phyloP scores from a whole-genome alignment of 2,329 filamentous ascomycete species.

The Paraphaeosphaeria sporulosa region DNA sequence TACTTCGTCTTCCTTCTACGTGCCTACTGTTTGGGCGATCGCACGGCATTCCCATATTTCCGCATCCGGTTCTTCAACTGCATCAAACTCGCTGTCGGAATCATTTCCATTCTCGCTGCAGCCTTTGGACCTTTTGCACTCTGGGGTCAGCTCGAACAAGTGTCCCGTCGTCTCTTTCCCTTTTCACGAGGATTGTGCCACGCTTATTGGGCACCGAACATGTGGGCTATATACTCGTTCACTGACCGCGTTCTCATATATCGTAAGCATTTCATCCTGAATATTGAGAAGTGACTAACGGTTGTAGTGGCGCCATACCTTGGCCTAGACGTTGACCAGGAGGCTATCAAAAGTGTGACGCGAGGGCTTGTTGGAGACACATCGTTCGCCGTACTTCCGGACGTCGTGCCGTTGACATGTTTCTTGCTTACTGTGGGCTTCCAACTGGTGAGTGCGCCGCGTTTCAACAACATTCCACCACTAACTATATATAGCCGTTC shows the following conservation, averaged over 20 bases:
- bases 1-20: conserved; percentile 96
- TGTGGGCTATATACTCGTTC: conserved; percentile 98
- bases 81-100: conserved; percentile 79
- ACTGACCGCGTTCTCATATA: conserved; percentile 82
- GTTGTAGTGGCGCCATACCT: conserved; percentile 78
- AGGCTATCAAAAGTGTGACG: conserved; percentile 87
- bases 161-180: conserved; percentile 86
- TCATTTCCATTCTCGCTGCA: conserved; percentile 74
- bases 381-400: conserved; percentile 89
- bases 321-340: conserved; percentile 74
- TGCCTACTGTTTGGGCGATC: conserved; percentile 82
- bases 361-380: conserved; percentile 93
- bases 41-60: conserved; percentile 71
- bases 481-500: conserved; percentile 47
- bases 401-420: conserved; percentile 80
- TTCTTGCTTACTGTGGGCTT: conserved; percentile 84
- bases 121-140: conserved; percentile 90
- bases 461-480: not conserved
- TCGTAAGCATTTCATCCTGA: conserved; percentile 59
- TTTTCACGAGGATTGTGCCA: conserved; percentile 94
- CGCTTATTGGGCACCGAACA: conserved; percentile 97
- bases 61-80: conserved; percentile 79
- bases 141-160: conserved; percentile 82
- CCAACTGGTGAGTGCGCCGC: conserved; percentile 65
- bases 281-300: conserved; percentile 42